Evolutionary conservation across 345 rosid genomes (phyloP).

Genomic region (Eucalyptus curtisii): DNA sequence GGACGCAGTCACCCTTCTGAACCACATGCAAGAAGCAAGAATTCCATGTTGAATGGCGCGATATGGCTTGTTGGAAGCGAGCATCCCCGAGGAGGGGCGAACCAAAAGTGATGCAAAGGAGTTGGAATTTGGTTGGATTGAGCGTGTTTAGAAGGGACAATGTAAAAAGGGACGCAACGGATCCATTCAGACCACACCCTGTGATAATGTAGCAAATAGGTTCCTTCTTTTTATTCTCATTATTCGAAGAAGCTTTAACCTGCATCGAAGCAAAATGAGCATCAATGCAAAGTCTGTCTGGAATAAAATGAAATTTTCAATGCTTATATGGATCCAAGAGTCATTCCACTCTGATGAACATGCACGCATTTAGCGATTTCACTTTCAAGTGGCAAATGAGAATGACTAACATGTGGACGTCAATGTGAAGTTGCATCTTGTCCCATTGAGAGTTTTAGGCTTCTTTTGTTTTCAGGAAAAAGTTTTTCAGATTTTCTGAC

Average conservation of each 20-base stretch:
- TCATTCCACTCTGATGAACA: not conserved
- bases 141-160: slow-evolving; percentile 39
- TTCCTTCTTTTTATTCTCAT: no score
- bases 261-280: not conserved
- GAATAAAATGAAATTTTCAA: not conserved
- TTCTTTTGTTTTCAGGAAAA: no score
- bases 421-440: not conserved
- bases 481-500: no score
- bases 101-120: slow-evolving; percentile 50
- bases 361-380: not conserved
- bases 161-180: slow-evolving; percentile 58
- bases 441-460: not conserved
- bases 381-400: not conserved
- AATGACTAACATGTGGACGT: not conserved
- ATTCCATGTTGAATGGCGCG: slow-evolving; percentile 13
- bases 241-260: not conserved
- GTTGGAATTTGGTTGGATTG: not conserved
- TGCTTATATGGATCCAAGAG: not conserved
- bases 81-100: slow-evolving; percentile 41
- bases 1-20: slow-evolving; percentile 9
- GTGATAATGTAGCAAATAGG: slow-evolving; percentile 9
- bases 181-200: slow-evolving; percentile 50
- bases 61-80: slow-evolving; percentile 17
- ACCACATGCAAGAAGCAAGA: slow-evolving; percentile 51
- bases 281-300: not conserved